Evolutionary conservation across 257 asterid species (phyloP).

Genomic region (Nicotiana obtusifolia): DNA sequence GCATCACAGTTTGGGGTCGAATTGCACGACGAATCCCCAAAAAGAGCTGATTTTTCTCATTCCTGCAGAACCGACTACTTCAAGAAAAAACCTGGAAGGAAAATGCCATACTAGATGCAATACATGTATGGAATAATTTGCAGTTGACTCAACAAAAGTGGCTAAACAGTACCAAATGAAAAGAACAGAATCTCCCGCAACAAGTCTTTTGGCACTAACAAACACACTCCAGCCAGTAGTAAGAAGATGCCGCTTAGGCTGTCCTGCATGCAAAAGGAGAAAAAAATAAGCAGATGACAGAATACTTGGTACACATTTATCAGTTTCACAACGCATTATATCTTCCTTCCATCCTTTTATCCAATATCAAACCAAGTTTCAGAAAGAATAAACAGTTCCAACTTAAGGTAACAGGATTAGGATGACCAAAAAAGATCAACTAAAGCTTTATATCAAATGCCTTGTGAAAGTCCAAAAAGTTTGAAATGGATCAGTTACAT

Average conservation of each 20-base stretch:
- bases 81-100: constrained; percentile 2
- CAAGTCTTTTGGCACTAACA: constrained; percentile 53
- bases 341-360: not conserved
- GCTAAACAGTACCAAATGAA: constrained; percentile 46
- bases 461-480: not conserved
- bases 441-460: not conserved
- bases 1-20: constrained; percentile 97
- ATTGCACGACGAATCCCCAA: constrained; percentile 90
- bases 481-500: not conserved
- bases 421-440: not conserved
- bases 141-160: not conserved
- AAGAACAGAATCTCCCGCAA: constrained; percentile 53
- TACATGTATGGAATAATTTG: not conserved
- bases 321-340: not conserved
- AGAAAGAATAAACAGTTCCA: not conserved
- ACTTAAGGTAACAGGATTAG: not conserved
- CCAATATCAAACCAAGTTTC: not conserved
- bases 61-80: constrained; percentile 38
- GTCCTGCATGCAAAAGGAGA: constrained; percentile 33
- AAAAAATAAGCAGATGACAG: not conserved
- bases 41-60: constrained; percentile 89
- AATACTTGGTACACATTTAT: not conserved
- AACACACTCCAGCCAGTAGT: constrained; percentile 59
- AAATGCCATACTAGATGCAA: not conserved
- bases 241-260: constrained; percentile 53